Evolutionary conservation across 1,284 basidiomycete species (phyloP), one percentile per base, ranked within the genome.

Genomic region (Neolentinus lepideus): DNA sequence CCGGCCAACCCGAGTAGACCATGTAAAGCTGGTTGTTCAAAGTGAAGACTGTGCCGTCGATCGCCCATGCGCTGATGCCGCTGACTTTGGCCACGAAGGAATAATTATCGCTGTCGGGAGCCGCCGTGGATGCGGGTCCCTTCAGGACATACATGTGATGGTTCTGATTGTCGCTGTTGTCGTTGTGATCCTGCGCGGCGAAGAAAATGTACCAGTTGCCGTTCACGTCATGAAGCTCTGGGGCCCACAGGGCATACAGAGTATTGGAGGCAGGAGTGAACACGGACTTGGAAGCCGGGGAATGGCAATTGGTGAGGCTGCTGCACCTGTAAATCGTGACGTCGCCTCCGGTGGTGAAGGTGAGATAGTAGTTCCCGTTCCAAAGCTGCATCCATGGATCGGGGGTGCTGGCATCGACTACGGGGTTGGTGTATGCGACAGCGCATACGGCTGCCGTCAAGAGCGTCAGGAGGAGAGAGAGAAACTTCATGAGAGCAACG

Each of bases 91-190:
- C 38, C 4, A 21, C 38, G 16, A 43, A 43, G 38, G 38, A 43
- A 16, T 43, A 43, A n/a, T 43, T 8, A 16, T 43, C 38, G 38
- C 38, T 43, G 38, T 43, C 38, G 12, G 38, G 38, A 21, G 38
- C 38, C 38, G 38, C 38, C 4, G 6, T 31, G 29, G 29, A 31
- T 31, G 29, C 29, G 29, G 38, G 38, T 6, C 47, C 47, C 47
- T 25, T 25, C 27, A 50, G 27, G 27, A 50, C 47, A 21, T 50
- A 50, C 47, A 50, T 50, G 47, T 29, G 47, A n/a, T 22, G 47
- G 19, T 43, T 43, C 38, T 43, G 38, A n/a, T 43, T 43, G 47
- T 50, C 47, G 19, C 14, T 22, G 24, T 50, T 50, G 22, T 50
- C 27, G 19, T 50, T 50, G 47, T 12, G 22, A 25, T 50, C 47